A percentile compares a stretch with the other conserved stretches of the same genome.
Conservation (phyloP, 1,284 basidiomycete genomes). For the Fomitopsis pinicola region DNA sequence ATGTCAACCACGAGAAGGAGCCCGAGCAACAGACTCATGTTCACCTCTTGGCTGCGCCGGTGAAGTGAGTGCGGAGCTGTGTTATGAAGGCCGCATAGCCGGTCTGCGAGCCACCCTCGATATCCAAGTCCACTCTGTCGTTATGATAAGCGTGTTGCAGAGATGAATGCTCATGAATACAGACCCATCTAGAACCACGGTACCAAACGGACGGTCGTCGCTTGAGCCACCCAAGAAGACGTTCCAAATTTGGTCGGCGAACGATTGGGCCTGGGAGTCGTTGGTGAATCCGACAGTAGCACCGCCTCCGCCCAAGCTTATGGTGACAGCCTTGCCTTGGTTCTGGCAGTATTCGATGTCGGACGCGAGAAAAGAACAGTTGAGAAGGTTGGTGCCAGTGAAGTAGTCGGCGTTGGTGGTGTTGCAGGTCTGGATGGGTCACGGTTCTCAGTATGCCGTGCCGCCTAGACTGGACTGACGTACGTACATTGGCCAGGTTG, state of each 20-base stretch:
- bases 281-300: constrained; percentile 48
- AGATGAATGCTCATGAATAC: constrained; percentile 10
- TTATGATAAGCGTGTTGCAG: neutral
- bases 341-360: constrained; percentile 58
- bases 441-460: too few relatives aligned
- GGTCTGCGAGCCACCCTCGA: constrained; percentile 55
- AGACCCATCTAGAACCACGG: constrained; percentile 60
- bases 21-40: constrained; percentile 10
- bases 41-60: constrained; percentile 49
- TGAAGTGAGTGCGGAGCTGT: constrained; percentile 47
- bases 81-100: constrained; percentile 59
- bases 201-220: constrained; percentile 57
- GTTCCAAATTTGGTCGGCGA: constrained; percentile 62
- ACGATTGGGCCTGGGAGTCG: constrained; percentile 46
- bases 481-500: constrained; percentile 56
- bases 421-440: constrained; percentile 45
- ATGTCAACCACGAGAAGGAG: neutral
- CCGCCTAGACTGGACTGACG: neutral
- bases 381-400: constrained; percentile 50
- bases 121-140: constrained; percentile 59
- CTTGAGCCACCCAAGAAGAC: constrained; percentile 56
- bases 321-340: constrained; percentile 58
- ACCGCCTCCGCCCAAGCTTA: constrained; percentile 28
- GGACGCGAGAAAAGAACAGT: constrained; percentile 48
- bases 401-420: constrained; percentile 50